Evolutionary conservation across 768 basidiomycete species (phyloP), one percentile per base, ranked within the genome.

Genomic region (Phylloporus sp.): DNA sequence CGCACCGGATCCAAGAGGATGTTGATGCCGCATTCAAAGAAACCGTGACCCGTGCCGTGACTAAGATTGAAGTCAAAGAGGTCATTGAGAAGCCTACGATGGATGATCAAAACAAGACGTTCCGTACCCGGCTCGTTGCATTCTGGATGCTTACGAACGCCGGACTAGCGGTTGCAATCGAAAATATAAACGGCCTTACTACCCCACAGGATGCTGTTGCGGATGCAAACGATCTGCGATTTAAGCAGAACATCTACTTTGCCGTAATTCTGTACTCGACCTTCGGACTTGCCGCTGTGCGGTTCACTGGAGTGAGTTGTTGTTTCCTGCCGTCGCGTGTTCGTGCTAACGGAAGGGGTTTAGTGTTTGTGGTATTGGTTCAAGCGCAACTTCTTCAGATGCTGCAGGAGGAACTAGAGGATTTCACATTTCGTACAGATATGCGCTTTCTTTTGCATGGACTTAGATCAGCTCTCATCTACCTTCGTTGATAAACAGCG

Each of bases 21-120:
- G 82, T 97, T 35, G 94, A 96, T 58, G 81, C 81, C 9, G 79
- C 82, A 22, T 97, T 96, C 76, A 90, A 92, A 66, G 87, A 90
- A 60, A 94, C 92, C 0, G 91, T 93, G 6, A 84, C 80, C 2
- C 86, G 91, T 33, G 91, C 90, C 1, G 77, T 93, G 48, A 86
- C 87, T 35, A 86, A 88, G 65, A 55, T 85, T 46, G 73, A 80
- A 13, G 71, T 72, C 31, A 80, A 81, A 52, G 87, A 90, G 45
- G 80, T 59, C 0, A 42, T 74, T 3, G 88, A 90, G 66, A 86
- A 85, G 62, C 90, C 90, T 5, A 91, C 80, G 1, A 74, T 85
- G 76, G 90, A 94, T 62, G 90, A 94, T 60, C 74, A 84, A 67
- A 93, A 93, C 72, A 86, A 83, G 70, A 93, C 91, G 11, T 94